These are phyloP conservation scores for Zygosaccharomyces sapae DNA, from an alignment of 1,139 yeast species.

Conservation along the genomic window DNA sequence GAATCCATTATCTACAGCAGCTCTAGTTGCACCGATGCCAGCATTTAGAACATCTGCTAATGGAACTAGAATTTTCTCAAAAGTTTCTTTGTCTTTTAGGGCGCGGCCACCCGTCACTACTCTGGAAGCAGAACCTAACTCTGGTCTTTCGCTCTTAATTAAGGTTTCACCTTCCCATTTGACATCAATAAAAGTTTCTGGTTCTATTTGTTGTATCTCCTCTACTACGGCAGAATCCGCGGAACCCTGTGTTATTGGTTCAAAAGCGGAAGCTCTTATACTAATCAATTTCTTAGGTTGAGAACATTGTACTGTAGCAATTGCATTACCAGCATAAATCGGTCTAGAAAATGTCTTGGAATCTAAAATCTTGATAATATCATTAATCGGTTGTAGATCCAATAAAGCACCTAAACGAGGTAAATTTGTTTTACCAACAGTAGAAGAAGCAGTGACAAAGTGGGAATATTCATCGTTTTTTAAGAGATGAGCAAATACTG, in stretches of 20 bases:
- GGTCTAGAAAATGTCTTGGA: conserved; percentile 82
- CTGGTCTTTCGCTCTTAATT: conserved; percentile 82
- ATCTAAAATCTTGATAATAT: conserved; percentile 63
- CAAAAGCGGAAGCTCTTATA: conserved; percentile 81
- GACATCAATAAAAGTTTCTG: conserved; percentile 13
- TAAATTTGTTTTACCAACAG: conserved; percentile 79
- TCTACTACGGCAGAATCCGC: conserved; percentile 48
- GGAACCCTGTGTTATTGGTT: conserved; percentile 47
- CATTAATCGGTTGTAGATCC: conserved; percentile 85
- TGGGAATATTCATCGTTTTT: conserved; percentile 54
- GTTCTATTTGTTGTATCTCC: conserved; percentile 38
- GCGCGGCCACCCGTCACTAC: conserved; percentile 96
- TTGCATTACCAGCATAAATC: conserved; percentile 92
- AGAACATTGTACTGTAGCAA: conserved; percentile 70
- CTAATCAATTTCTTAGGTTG: conserved; percentile 68
- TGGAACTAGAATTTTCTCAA: conserved; percentile 73
- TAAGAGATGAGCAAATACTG: conserved; percentile 49
- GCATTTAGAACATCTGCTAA: conserved; percentile 77
- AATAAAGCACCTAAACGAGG: conserved; percentile 85
- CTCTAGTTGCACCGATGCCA: conserved; percentile 97
- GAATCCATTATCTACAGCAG: conserved; percentile 94
- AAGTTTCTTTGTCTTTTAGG: conserved; percentile 81
- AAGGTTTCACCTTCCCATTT: conserved; percentile 42
- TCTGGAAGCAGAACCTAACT: conserved; percentile 71
- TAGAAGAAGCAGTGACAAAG: conserved; percentile 74